Percentiles rank a stretch among this genome's conserved stretches.
Evolutionary conservation across 768 basidiomycete species (phyloP).

Genomic region (Boletus vinaceobasis): DNA sequence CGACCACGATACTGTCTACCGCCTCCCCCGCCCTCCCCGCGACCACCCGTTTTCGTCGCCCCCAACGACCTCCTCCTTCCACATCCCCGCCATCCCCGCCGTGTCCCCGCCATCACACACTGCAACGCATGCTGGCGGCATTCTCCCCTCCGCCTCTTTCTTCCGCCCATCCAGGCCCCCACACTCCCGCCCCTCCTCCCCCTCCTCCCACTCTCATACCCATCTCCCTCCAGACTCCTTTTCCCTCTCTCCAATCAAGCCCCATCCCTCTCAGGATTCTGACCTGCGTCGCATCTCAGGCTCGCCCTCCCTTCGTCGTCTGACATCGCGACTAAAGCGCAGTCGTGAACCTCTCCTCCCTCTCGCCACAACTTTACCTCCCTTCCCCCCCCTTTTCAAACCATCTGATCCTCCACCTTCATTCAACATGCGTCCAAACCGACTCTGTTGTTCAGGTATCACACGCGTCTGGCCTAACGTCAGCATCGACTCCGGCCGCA

Average conservation of each 20-base stretch:
- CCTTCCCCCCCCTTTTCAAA: background rate
- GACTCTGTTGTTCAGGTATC: conserved; percentile 39
- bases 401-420: background rate
- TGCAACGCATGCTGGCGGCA: conserved; percentile 68
- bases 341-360: conserved; percentile 76
- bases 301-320: conserved; percentile 24
- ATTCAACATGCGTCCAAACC: background rate
- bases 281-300: conserved; percentile 32
- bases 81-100: conserved; percentile 14
- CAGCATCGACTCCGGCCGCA: conserved; percentile 48
- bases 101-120: conserved; percentile 50
- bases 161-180: conserved; percentile 67
- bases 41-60: conserved; percentile 27
- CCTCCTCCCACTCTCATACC: conserved; percentile 29
- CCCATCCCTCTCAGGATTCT: conserved; percentile 40
- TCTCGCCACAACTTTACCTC: conserved; percentile 18
- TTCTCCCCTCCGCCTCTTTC: conserved; percentile 76
- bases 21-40: conserved; percentile 2
- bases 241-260: conserved; percentile 39
- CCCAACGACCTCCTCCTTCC: conserved; percentile 27
- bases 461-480: conserved; percentile 55
- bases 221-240: conserved; percentile 32
- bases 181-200: conserved; percentile 42
- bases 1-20: conserved; percentile 15
- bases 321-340: conserved; percentile 48